Percentiles rank a stretch among this genome's conserved stretches.
Evolutionary conservation across 164 flowering plant genomes (phyloP).

Genomic region (Vitis riparia): DNA sequence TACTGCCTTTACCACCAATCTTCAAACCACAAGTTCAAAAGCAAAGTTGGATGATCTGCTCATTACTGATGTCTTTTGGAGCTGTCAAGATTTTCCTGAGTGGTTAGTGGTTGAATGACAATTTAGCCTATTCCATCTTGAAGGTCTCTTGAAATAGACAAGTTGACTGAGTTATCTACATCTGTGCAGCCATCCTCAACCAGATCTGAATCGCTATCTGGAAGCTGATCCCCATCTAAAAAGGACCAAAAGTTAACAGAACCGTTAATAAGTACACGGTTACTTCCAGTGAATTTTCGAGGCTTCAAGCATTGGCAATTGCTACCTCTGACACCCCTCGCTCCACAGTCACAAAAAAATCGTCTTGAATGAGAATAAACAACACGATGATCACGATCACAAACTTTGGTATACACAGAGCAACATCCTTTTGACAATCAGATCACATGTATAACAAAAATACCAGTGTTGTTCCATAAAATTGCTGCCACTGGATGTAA

Average conservation of each 20-base stretch:
- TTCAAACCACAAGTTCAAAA: conserved; percentile 61
- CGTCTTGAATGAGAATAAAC: conserved; percentile 98
- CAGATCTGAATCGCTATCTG: conserved; percentile 48
- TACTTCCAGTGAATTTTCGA: conserved; percentile 69
- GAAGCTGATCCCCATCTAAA: conserved; percentile 72
- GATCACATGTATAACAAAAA: conserved; percentile 98
- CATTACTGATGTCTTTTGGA: neutral
- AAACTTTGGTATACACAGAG: conserved; percentile 98
- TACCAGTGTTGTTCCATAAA: conserved; percentile 99
- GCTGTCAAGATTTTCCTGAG: too few species aligned
- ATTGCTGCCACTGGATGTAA: conserved; percentile 99
- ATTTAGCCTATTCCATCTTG: conserved; percentile 32
- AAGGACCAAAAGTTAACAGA: conserved; percentile 60
- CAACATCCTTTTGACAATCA: conserved; percentile 98
- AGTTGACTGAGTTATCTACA: conserved; percentile 52
- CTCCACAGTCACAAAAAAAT: conserved; percentile 99
- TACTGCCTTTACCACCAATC: conserved; percentile 26
- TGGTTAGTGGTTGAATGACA: too few species aligned
- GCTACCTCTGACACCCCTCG: conserved; percentile 96
- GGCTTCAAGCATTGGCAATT: conserved; percentile 97
- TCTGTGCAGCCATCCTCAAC: conserved; percentile 47
- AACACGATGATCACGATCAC: conserved; percentile 98
- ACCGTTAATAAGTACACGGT: conserved; percentile 38
- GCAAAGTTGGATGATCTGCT: conserved; percentile 46
- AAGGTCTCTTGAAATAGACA: conserved; percentile 67